Base-by-base conservation (phyloP, 176 grass and related monocot genomes). In the Pharus latifolius region DNA sequence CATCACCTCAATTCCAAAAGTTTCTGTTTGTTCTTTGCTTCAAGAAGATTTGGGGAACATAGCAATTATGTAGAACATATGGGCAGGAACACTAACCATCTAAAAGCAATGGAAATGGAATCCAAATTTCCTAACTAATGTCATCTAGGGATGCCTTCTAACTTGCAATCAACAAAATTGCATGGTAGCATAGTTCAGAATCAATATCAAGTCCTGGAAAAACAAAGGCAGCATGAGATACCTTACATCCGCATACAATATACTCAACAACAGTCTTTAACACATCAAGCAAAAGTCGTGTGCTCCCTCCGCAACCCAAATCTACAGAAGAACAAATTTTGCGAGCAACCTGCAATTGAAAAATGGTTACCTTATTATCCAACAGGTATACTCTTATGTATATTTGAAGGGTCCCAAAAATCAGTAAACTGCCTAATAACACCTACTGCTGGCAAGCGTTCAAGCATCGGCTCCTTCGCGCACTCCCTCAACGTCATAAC, bases 321-420 rank as follows among this genome's bases (percentile, higher is more conserved):
- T 91, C 85, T 12, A 91, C 60, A 44, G 68, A 80, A 55, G 69
- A 86, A 74, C 82, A 81, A 37, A 91, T 78, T 53, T 86, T 96
- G 63, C 75, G 29, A 67, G 72, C 76, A 78, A 87, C 69, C 92
- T 96, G 80, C 34, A 57, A 47, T 28, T 68, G 54, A 65, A 57
- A 65, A 63, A 28, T 10, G 75, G 45, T 68, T 64, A 16, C 31
- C 17, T 60, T 18, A 50, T 79, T 74, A 78, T 54, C 5, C 3
- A 46, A 44, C 26, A 20, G 19, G n/a, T 65, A 16, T 58, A 65
- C 23, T 54, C n/a, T 41, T 22, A 73, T 4, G 18, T 58, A 35
- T 41, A 57, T 84, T 48, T 63, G 49, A 28, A 58, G 48, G 58
- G 44, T 30, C 27, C 7, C 4, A 14, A 61, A 33, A 63, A 42